Conservation (phyloP, 2,329 filamentous ascomycete genomes). For the Gnomoniopsis sp. region DNA sequence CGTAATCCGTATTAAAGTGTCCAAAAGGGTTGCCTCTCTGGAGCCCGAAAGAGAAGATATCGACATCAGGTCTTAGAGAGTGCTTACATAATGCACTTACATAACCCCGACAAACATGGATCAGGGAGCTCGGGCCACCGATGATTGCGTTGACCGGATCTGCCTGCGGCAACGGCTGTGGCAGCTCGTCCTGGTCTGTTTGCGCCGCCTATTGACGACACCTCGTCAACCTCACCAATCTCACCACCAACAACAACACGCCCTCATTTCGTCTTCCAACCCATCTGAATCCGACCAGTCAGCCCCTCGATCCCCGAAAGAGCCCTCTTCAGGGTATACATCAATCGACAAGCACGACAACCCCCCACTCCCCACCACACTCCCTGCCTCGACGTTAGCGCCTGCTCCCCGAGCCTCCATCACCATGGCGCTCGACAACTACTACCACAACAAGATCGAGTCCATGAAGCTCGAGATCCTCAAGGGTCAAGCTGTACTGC, state of each 20-base stretch:
- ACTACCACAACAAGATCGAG: constrained; percentile 99
- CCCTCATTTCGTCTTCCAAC: not conserved
- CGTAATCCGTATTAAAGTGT: too few species aligned
- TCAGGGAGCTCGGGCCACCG: constrained; percentile 15
- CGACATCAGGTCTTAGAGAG: too few species aligned
- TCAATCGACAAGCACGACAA: not conserved
- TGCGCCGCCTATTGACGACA: constrained; percentile 18
- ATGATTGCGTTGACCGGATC: constrained; percentile 16
- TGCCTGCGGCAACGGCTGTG: constrained; percentile 19
- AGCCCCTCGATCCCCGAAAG: not conserved
- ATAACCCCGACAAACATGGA: constrained; percentile 10
- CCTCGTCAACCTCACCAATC: not conserved
- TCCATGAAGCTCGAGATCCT: constrained; percentile 99
- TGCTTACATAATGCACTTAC: not conserved
- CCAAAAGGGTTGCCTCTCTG: too few species aligned
- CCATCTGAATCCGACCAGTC: not conserved
- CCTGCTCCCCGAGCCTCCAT: constrained; percentile 17
- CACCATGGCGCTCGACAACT: constrained; percentile 97
- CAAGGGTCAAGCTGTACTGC: constrained; percentile 92
- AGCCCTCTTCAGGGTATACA: not conserved
- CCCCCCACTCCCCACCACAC: not conserved
- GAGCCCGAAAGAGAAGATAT: too few species aligned
- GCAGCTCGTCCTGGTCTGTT: constrained; percentile 15
- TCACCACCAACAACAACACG: not conserved
- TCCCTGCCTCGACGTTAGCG: constrained; percentile 10